Conservation (phyloP, 2,329 filamentous ascomycete genomes). For the Podosphaera leucotricha region DNA sequence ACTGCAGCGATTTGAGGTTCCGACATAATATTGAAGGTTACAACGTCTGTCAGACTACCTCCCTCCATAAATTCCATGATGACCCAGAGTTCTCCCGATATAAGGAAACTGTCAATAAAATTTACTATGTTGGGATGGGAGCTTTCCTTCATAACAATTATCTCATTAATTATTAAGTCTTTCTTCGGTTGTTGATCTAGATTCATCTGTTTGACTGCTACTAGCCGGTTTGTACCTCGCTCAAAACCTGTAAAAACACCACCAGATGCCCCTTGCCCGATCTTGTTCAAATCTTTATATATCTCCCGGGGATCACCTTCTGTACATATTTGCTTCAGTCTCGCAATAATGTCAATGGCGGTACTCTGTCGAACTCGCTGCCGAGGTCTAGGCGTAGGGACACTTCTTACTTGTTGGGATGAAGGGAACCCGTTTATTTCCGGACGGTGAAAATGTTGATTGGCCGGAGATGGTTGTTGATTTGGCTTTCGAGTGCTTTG, state of each 20-base stretch:
- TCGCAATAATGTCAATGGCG: conserved; percentile 57
- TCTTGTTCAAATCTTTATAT: conserved; percentile 89
- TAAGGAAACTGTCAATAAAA: conserved; percentile 88
- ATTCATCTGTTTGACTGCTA: conserved; percentile 99
- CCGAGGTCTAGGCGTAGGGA: conserved; percentile 41
- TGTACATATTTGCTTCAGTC: conserved; percentile 73
- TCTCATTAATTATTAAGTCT: conserved; percentile 97
- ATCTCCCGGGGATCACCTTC: conserved; percentile 72
- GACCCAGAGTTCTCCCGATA: conserved; percentile 91
- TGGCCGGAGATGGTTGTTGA: conserved; percentile 24
- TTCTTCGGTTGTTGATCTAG: conserved; percentile 89
- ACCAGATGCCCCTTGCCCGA: conserved; percentile 95
- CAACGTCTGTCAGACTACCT: conserved; percentile 88
- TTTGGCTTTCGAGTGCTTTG: conserved; percentile 45
- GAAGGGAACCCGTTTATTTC: conserved; percentile 19
- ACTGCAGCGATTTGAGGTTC: conserved; percentile 98
- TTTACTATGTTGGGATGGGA: conserved; percentile 97
- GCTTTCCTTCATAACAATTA: conserved; percentile 99
- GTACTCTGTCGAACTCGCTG: conserved; percentile 60
- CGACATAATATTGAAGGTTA: conserved; percentile 91
- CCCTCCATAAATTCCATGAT: conserved; percentile 99
- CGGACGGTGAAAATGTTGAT: conserved; percentile 26
- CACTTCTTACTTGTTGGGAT: conserved; percentile 15
- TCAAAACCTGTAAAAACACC: conserved; percentile 56
- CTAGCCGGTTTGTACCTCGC: conserved; percentile 68